These are phyloP conservation scores for Draba incana DNA, from an alignment of 345 rosid species.

Conservation along the genomic window DNA sequence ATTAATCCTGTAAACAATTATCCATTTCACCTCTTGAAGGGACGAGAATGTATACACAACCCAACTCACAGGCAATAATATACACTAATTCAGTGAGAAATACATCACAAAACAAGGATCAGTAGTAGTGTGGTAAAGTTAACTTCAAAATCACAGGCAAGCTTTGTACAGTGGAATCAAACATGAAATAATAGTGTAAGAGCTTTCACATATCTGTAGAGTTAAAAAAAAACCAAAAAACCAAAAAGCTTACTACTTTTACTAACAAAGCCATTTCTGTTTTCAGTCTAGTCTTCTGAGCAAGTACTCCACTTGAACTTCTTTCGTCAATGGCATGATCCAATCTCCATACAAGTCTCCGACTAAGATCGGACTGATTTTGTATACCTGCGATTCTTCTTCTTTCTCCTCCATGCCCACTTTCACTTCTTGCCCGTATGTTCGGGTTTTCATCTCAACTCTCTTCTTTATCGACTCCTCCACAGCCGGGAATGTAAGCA, in stretches of 20 bases:
- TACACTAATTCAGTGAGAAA: no score
- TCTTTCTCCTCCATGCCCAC: slow-evolving; percentile 31
- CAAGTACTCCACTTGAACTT: slow-evolving; percentile 73
- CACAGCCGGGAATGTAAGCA: slow-evolving; percentile 58
- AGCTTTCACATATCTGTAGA: background rate
- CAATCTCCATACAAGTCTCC: slow-evolving; percentile 63
- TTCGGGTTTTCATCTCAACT: slow-evolving; percentile 70
- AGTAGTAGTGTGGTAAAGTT: background rate
- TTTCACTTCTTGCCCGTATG: slow-evolving; percentile 58
- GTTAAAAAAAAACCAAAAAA: background rate
- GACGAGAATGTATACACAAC: no score
- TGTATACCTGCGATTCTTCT: slow-evolving; percentile 46
- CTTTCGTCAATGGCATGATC: slow-evolving; percentile 92
- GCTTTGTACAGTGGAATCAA: slow-evolving; percentile 25
- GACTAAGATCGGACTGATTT: slow-evolving; percentile 67
- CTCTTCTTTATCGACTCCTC: slow-evolving; percentile 67
- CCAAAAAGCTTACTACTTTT: background rate
- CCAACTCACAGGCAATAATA: no score
- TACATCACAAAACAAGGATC: no score
- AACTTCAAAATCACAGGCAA: slow-evolving; percentile 1
- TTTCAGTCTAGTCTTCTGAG: slow-evolving; percentile 72
- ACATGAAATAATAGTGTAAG: background rate
- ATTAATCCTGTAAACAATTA: no score
- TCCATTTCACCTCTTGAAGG: no score
- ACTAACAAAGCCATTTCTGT: slow-evolving; percentile 22